These are phyloP conservation scores for Kalanchoe fedtschenkoi DNA, from an alignment of 164 flowering plant genomes.

Conservation along the genomic window DNA sequence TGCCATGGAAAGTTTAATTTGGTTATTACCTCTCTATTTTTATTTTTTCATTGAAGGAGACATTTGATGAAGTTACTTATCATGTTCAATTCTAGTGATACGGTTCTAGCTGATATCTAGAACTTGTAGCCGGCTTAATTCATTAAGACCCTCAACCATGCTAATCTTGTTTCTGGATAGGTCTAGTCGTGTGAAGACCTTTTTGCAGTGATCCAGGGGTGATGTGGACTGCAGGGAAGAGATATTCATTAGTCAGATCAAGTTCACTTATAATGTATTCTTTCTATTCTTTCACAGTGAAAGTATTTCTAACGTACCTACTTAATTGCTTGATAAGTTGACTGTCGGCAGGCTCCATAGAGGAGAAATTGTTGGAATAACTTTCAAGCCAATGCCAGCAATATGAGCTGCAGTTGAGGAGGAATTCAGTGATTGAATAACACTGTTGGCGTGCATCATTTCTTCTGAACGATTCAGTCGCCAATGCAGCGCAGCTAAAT, in stretches of 20 bases:
- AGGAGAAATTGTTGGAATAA: constrained; percentile 46
- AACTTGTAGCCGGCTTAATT: constrained; percentile 57
- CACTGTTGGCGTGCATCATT: constrained; percentile 50
- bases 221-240: constrained; percentile 53
- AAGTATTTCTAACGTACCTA: constrained; percentile 34
- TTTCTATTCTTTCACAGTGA: background rate
- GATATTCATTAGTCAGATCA: background rate
- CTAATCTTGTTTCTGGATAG: constrained; percentile 82
- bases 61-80: constrained; percentile 23
- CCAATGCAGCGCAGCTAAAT: constrained; percentile 13
- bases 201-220: constrained; percentile 78
- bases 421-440: constrained; percentile 65
- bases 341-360: constrained; percentile 66
- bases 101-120: constrained; percentile 89
- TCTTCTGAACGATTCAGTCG: constrained; percentile 36
- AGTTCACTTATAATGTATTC: background rate
- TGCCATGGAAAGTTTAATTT: background rate
- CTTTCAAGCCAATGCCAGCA: constrained; percentile 59
- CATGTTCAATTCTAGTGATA: constrained; percentile 74
- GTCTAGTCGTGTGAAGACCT: constrained; percentile 73
- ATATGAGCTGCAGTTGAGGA: constrained; percentile 77
- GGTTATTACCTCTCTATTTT: background rate
- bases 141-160: constrained; percentile 83
- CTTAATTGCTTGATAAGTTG: constrained; percentile 68
- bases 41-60: background rate